These are phyloP conservation scores for Zymoseptoria crescenta DNA, from an alignment of 2,329 filamentous ascomycete genomes.

Conservation along the genomic window DNA sequence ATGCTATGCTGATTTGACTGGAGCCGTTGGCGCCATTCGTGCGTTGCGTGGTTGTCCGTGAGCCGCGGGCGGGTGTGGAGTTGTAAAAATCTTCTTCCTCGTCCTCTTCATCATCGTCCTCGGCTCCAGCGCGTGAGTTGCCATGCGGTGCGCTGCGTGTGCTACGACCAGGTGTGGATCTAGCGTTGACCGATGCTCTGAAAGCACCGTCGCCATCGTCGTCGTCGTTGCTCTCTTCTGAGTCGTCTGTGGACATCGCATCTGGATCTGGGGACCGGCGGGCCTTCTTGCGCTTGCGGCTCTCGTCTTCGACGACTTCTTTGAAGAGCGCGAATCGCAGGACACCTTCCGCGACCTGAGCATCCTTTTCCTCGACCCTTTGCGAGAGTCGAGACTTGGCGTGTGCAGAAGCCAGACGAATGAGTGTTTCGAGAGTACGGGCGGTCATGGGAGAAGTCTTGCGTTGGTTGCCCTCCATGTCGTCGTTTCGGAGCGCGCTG, in stretches of 20 bases:
- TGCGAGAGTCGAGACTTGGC: conserved; percentile 86
- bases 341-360: conserved; percentile 78
- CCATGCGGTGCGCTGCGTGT: conserved; percentile 18
- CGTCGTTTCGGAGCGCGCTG: conserved; percentile 87
- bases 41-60: conserved; percentile 18
- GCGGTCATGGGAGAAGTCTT: conserved; percentile 93
- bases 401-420: conserved; percentile 91
- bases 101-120: conserved; percentile 44
- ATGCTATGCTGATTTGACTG: conserved; percentile 65
- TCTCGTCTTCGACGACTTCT: conserved; percentile 72
- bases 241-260: conserved; percentile 48
- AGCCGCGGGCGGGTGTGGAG: conserved; percentile 21
- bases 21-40: conserved; percentile 33
- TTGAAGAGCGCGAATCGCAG: conserved; percentile 95
- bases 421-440: conserved; percentile 94
- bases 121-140: conserved; percentile 27
- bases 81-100: conserved; percentile 49
- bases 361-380: conserved; percentile 82
- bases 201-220: conserved; percentile 39
- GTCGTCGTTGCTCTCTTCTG: conserved; percentile 50
- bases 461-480: conserved; percentile 87
- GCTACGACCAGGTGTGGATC: conserved; percentile 22
- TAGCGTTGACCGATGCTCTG: conserved; percentile 18
- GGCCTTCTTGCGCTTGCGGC: conserved; percentile 75
- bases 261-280: conserved; percentile 52